Conservation (phyloP, 345 rosid genomes). For the Aegle marmelos region DNA sequence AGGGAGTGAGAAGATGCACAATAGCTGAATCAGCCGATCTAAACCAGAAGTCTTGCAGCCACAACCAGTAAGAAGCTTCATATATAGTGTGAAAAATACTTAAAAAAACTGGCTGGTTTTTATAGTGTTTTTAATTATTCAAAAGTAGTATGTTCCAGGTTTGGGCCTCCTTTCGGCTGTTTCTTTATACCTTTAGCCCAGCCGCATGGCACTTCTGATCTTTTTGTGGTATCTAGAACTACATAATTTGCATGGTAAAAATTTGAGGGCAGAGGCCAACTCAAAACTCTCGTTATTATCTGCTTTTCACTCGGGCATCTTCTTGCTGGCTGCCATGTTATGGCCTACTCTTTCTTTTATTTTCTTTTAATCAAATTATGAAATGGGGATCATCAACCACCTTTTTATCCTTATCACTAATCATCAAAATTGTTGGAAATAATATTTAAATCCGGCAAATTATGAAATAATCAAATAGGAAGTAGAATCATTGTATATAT, state of each 20-base stretch:
- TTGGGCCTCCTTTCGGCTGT: background rate
- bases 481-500: too few species aligned
- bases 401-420: background rate
- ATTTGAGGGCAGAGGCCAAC: background rate
- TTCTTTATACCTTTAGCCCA: background rate
- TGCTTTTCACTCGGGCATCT: background rate
- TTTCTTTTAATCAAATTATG: background rate
- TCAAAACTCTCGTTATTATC: background rate
- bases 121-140: background rate
- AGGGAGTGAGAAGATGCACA: conserved; percentile 7
- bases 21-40: conserved; percentile 11
- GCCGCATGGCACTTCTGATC: background rate
- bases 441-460: too few species aligned
- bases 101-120: background rate
- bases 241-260: background rate
- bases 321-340: background rate
- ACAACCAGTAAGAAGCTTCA: background rate
- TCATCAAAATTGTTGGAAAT: too few species aligned
- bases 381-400: background rate
- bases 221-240: background rate
- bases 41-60: conserved; percentile 9
- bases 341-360: background rate
- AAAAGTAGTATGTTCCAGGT: background rate
- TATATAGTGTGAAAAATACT: background rate
- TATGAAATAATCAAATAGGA: too few species aligned